Evolutionary conservation across 1,139 yeast species (phyloP).

Genomic region (Pichia sp.): DNA sequence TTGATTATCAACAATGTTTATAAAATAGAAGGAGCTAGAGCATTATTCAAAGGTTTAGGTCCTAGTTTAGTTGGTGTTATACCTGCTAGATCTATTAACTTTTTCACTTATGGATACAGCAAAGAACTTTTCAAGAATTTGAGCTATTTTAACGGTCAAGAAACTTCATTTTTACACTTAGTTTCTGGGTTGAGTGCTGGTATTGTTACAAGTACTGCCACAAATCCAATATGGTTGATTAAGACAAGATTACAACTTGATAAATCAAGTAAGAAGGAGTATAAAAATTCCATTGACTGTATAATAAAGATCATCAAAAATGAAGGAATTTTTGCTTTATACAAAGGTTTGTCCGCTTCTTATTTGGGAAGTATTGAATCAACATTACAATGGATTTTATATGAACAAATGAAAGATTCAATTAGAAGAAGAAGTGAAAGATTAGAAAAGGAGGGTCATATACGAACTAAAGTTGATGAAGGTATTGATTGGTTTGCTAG

Average conservation of each 20-base stretch:
- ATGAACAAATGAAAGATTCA: conserved; percentile 83
- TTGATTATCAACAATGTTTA: conserved; percentile 63
- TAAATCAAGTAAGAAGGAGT: conserved; percentile 19
- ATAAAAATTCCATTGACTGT: conserved; percentile 73
- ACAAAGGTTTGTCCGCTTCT: conserved; percentile 87
- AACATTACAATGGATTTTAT: conserved; percentile 92
- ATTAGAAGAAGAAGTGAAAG: conserved; percentile 52
- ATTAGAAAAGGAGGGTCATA: conserved; percentile 34
- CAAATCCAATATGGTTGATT: conserved; percentile 98
- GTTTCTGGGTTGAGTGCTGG: conserved; percentile 92
- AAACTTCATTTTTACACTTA: conserved; percentile 80
- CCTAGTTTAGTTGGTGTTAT: conserved; percentile 98
- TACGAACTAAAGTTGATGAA: conserved; percentile 55
- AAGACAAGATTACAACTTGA: conserved; percentile 93
- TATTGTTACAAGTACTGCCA: conserved; percentile 91
- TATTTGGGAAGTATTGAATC: conserved; percentile 92
- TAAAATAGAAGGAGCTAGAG: conserved; percentile 68
- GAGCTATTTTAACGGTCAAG: conserved; percentile 68
- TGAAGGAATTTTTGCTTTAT: conserved; percentile 78
- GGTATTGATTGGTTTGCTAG: conserved; percentile 89
- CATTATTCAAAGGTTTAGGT: conserved; percentile 90
- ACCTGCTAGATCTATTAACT: conserved; percentile 95
- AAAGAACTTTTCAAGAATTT: conserved; percentile 58
- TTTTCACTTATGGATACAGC: conserved; percentile 90
- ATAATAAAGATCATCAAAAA: conserved; percentile 54